Conservation (phyloP, 257 asterid species). For the Solanum chaucha region DNA sequence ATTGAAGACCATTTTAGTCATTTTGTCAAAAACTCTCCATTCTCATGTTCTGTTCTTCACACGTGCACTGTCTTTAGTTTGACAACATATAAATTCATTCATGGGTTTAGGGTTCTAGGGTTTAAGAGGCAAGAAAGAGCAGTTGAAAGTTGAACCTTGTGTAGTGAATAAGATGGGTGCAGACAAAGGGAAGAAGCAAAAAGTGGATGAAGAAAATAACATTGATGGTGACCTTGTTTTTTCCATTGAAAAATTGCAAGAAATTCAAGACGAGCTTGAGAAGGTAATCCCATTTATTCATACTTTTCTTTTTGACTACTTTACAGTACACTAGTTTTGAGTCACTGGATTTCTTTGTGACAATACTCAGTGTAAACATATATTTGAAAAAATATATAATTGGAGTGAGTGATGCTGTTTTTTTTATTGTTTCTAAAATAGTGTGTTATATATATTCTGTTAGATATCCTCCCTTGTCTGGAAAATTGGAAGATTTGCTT, state of each 20-base stretch:
- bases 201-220: slow-evolving; percentile 36
- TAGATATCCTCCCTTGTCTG: neutral
- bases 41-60: neutral
- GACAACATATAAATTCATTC: neutral
- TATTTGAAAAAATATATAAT: no score
- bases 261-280: slow-evolving; percentile 61
- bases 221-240: slow-evolving; percentile 35
- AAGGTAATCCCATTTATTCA: slow-evolving; percentile 17
- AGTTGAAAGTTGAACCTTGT: no score
- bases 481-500: neutral
- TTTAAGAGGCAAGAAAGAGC: neutral
- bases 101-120: neutral
- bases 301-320: neutral
- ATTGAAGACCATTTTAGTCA: neutral
- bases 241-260: slow-evolving; percentile 60
- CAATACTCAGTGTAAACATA: neutral
- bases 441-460: neutral
- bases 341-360: neutral
- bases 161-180: neutral
- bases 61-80: neutral
- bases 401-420: neutral
- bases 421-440: neutral
- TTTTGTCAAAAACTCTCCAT: neutral
- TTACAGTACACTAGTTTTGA: neutral
- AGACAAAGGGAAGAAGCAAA: slow-evolving; percentile 64